phyloP scores from a whole-genome alignment of 148 eudicot genomes.

The Fagopyrum homotropicum region DNA sequence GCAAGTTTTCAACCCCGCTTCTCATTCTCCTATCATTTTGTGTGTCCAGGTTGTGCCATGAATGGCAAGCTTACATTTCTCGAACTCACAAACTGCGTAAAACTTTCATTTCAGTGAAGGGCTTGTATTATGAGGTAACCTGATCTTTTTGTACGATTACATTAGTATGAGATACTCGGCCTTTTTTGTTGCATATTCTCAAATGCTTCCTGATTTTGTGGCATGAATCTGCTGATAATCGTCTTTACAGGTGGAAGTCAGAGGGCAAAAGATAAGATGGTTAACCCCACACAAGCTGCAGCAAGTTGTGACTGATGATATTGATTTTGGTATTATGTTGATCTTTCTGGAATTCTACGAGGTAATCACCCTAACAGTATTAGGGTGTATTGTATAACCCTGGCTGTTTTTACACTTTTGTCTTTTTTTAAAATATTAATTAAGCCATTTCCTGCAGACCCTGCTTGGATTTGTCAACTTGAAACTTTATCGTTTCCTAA shows the following conservation, averaged over 20 bases:
- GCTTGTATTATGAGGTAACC: slow-evolving; percentile 83
- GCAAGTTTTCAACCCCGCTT: not conserved
- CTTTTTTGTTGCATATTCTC: not conserved
- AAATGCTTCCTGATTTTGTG: not conserved
- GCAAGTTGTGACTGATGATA: slow-evolving; percentile 80
- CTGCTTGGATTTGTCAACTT: slow-evolving; percentile 75
- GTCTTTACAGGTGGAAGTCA: slow-evolving; percentile 63
- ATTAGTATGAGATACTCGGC: not conserved
- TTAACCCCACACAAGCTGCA: slow-evolving; percentile 89
- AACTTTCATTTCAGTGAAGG: slow-evolving; percentile 88
- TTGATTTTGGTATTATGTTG: slow-evolving; percentile 76
- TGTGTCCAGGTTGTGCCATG: slow-evolving; percentile 72
- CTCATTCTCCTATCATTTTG: not conserved
- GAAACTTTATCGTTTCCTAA: slow-evolving; percentile 61
- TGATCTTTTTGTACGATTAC: not conserved
- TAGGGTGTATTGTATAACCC: not conserved
- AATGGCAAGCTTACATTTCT: slow-evolving; percentile 85
- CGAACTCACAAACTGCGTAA: slow-evolving; percentile 86
- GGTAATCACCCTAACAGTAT: slow-evolving; percentile 28
- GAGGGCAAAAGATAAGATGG: slow-evolving; percentile 94
- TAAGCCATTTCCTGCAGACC: slow-evolving; percentile 36
- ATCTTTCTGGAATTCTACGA: slow-evolving; percentile 86
- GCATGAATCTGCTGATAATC: not conserved
- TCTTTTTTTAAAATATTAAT: not conserved
- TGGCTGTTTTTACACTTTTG: not conserved